Conservation (phyloP, 2,329 filamentous ascomycete genomes). For the Hypomyces rosellus region DNA sequence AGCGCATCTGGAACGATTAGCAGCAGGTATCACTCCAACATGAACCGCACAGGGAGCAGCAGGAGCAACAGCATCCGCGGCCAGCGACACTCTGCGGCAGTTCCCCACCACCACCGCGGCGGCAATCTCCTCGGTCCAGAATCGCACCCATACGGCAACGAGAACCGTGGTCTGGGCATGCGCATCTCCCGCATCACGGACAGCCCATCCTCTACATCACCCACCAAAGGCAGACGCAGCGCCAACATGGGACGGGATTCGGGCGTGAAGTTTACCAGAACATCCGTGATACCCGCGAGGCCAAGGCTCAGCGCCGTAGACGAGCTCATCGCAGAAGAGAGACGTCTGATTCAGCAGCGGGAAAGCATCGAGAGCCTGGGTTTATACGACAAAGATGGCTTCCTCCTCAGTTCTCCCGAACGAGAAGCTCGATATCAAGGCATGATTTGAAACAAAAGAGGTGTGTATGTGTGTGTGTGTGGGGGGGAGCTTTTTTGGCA, state of each 20-base stretch:
- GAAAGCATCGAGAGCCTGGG: constrained; percentile 34
- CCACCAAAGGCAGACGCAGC: constrained; percentile 14
- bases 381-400: constrained; percentile 41
- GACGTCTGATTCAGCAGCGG: constrained; percentile 15
- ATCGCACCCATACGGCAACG: constrained; percentile 21
- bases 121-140: neutral
- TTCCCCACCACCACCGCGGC: constrained; percentile 5
- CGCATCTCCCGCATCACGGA: constrained; percentile 14
- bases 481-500: too few species aligned
- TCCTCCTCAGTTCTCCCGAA: constrained; percentile 37
- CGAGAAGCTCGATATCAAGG: constrained; percentile 18
- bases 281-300: constrained; percentile 7
- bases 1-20: constrained; percentile 27
- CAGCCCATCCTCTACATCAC: neutral
- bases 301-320: constrained; percentile 21
- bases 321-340: constrained; percentile 20
- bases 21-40: constrained; percentile 40
- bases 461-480: too few species aligned
- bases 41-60: constrained; percentile 25
- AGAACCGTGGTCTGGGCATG: constrained; percentile 20
- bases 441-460: neutral
- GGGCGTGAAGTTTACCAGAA: neutral
- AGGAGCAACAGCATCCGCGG: constrained; percentile 14
- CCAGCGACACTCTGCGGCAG: neutral
- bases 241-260: constrained; percentile 17